Evolutionary conservation across 345 rosid species (phyloP).

Genomic region (Lumnitzera littorea): DNA sequence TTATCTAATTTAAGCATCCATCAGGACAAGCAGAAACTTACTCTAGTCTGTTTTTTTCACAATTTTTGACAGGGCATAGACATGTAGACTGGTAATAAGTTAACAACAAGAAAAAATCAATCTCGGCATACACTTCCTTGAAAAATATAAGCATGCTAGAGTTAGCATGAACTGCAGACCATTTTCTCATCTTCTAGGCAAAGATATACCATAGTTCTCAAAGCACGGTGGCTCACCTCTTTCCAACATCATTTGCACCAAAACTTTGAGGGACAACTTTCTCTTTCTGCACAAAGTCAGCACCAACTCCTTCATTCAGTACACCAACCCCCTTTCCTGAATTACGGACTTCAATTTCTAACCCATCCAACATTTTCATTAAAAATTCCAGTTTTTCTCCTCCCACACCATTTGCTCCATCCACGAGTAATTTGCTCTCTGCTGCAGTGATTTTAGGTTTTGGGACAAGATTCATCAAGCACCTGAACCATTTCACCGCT

Average conservation of each 20-base stretch:
- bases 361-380: slow-evolving; percentile 37
- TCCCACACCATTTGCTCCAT: slow-evolving; percentile 93
- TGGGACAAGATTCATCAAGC: slow-evolving; percentile 63
- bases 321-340: slow-evolving; percentile 66
- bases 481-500: slow-evolving; percentile 22
- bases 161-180: too few relatives aligned
- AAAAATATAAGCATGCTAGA: too few relatives aligned
- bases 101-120: too few relatives aligned
- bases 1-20: too few relatives aligned
- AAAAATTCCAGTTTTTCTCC: slow-evolving; percentile 64
- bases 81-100: too few relatives aligned
- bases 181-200: too few relatives aligned
- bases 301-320: slow-evolving; percentile 90
- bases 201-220: neutral
- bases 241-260: slow-evolving; percentile 43
- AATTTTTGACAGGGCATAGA: too few relatives aligned
- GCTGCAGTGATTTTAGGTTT: slow-evolving; percentile 11
- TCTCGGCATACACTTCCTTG: too few relatives aligned
- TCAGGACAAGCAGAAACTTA: too few relatives aligned
- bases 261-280: slow-evolving; percentile 71
- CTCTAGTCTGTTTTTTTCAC: too few relatives aligned
- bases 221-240: slow-evolving; percentile 38
- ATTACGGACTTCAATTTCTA: slow-evolving; percentile 65
- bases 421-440: slow-evolving; percentile 52
- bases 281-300: slow-evolving; percentile 95